phyloP scores from a whole-genome alignment of 2,329 filamentous ascomycete genomes.

The Penicillium capsulatum region DNA sequence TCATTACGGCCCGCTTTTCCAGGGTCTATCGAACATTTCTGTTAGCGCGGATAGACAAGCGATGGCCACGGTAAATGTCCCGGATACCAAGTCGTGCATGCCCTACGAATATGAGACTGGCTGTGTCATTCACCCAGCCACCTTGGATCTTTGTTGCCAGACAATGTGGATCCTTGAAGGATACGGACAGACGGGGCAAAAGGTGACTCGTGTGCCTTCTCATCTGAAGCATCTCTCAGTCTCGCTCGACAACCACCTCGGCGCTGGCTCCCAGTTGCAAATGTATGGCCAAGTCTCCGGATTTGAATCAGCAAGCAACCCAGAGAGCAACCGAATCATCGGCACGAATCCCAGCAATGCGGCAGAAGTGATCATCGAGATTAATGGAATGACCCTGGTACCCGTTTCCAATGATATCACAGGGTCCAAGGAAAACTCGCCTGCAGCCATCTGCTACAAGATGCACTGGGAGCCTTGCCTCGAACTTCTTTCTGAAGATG shows the following conservation, averaged over 20 bases:
- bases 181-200: slow-evolving; percentile 12
- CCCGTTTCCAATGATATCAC: slow-evolving; percentile 16
- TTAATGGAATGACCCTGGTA: slow-evolving; percentile 14
- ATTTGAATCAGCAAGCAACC: slow-evolving; percentile 8
- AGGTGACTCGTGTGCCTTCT: slow-evolving; percentile 15
- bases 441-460: slow-evolving; percentile 18
- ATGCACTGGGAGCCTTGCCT: slow-evolving; percentile 21
- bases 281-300: slow-evolving; percentile 10
- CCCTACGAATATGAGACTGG: slow-evolving; percentile 11
- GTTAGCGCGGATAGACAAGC: slow-evolving; percentile 5
- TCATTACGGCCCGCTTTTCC: slow-evolving; percentile 18
- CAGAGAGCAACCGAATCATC: slow-evolving; percentile 14
- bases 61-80: slow-evolving; percentile 12
- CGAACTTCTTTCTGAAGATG: slow-evolving; percentile 16
- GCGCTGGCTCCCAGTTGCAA: slow-evolving; percentile 9
- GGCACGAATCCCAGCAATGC: slow-evolving; percentile 10
- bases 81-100: slow-evolving; percentile 17
- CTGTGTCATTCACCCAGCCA: slow-evolving; percentile 17
- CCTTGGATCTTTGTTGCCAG: slow-evolving; percentile 17
- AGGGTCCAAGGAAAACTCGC: slow-evolving; percentile 11
- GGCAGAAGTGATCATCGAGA: slow-evolving; percentile 11
- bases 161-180: slow-evolving; percentile 17
- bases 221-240: slow-evolving; percentile 16
- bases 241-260: slow-evolving; percentile 7
- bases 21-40: slow-evolving; percentile 11